Conservation (phyloP, 2,329 filamentous ascomycete species). For the Decorospora gaudefroyi region DNA sequence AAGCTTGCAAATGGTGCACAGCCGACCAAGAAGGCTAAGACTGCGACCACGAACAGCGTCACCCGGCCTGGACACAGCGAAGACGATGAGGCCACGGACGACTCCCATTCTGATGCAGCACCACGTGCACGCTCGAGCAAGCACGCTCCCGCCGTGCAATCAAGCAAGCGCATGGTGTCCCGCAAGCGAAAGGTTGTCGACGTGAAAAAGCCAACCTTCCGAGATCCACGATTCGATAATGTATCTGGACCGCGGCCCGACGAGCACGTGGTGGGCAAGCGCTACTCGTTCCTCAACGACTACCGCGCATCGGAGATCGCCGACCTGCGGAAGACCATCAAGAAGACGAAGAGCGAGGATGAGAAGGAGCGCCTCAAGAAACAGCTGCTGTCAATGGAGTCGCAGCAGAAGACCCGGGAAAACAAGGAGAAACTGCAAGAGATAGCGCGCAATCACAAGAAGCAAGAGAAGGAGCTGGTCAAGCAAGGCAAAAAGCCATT, state of each 20-base stretch:
- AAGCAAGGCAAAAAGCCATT: constrained; percentile 90
- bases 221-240: constrained; percentile 89
- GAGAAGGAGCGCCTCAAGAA: constrained; percentile 73
- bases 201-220: constrained; percentile 61
- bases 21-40: constrained; percentile 28
- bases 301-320: constrained; percentile 85
- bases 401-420: constrained; percentile 70
- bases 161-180: constrained; percentile 81
- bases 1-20: constrained; percentile 39
- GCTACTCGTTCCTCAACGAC: constrained; percentile 85
- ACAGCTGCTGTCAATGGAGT: constrained; percentile 76
- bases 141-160: constrained; percentile 82
- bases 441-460: constrained; percentile 74
- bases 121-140: constrained; percentile 67
- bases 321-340: constrained; percentile 70
- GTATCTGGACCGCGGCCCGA: constrained; percentile 59
- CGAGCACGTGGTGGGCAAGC: constrained; percentile 64
- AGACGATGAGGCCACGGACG: constrained; percentile 35
- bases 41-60: constrained; percentile 17
- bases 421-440: constrained; percentile 71
- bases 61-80: too few relatives aligned
- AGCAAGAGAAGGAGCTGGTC: constrained; percentile 81
- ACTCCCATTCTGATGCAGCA: constrained; percentile 41
- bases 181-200: constrained; percentile 75
- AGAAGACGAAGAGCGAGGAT: constrained; percentile 66